Base-by-base conservation (phyloP, 2,329 filamentous ascomycete genomes). In the Diaporthe longicolla region DNA sequence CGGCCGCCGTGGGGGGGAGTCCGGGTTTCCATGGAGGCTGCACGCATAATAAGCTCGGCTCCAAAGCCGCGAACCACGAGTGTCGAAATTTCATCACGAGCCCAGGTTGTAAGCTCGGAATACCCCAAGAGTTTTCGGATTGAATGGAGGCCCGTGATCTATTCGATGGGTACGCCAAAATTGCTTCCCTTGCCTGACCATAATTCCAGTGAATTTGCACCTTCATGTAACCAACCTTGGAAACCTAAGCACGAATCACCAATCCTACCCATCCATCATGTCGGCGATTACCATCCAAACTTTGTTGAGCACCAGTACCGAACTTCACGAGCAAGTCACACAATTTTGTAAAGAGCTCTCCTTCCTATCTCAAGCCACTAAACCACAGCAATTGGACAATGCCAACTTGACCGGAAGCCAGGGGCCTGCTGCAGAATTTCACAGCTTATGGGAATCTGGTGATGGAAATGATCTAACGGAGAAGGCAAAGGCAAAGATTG, bases 1-100 rank as follows among this genome's bases (percentile, higher is more conserved):
- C 59, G 59, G 59, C 59, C 37, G 59, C 59, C 59, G 59, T 65
- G 26, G 59, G 24, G 40, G 40, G 59, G 48, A 65, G 59, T 65
- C 59, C 59, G 59, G 37, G 37, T 37, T 37, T 37, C 10, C 37
- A 13, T 37, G 13, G 43, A 29, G n/a, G 40, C 4, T 48, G 43
- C 32, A n/a, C 21, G 59, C 59, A 48, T 24, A 19, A 48, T 11
- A 65, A 65, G 59, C 59, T 65, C 59, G 59, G 55, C 32, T 59
- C 11, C 6, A 43, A 7, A 11, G 40, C 59, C 32, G 40, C 17
- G 59, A 65, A 48, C 26, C 17, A 48, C 17, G 10, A 65, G 24
- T 21, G 26, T 15, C 10, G 17, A 48, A 48, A 6, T 9, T 48
- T 15, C 17, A 26, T 17, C 37, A 48, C 8, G 48, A 19, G 26